Base-by-base conservation (phyloP, 2,329 filamentous ascomycete genomes). In the Aspergillus pseudonomiae region DNA sequence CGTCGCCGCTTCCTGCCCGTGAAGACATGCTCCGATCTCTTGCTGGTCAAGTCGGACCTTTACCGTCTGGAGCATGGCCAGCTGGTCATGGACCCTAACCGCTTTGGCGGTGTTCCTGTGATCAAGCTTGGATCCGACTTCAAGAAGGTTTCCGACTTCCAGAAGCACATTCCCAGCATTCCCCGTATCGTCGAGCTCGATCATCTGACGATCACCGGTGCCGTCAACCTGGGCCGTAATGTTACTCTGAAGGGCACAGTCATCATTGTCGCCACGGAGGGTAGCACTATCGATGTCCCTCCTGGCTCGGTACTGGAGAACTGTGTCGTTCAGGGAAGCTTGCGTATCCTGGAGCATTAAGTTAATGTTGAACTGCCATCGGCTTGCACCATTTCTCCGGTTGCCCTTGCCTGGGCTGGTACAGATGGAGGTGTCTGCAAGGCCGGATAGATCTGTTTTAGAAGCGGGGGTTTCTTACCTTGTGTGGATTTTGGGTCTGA, bases 111-210 rank as follows among this genome's bases (percentile, higher is more conserved):
- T 72, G 94, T 95, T 56, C 95, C 95, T 62, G 87, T 99, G 72
- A 99, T 99, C 87, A 99, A 99, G 91, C 91, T 99, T 60, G 95
- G 95, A 73, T 89, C 89, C 75, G 95, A 99, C 86, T 99, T 99
- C 89, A 99, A 99, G 91, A 99, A 99, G 89, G 95, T 99, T 45
- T 98, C 94, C 1, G 95, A 83, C 71, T 83, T 84, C 80, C 81
- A 83, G 77, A 84, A 83, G 75, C 79, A 78, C 69, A 83, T 83
- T 65, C 73, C 76, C 62, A 82, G 80, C 73, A 84, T 83, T 63
- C 82, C 81, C 43, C 82, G 82, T 64, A 83, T 83, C 68, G 76
- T 83, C 28, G 81, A 84, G 68, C 73, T 83, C 59, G 81, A 83
- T 67, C 95, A 99, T 79, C 88, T 99, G 64, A 99, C 95, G 77